Evolutionary conservation across 1,284 basidiomycete genomes (phyloP).

Genomic region (Microstroma glucosiphilum): DNA sequence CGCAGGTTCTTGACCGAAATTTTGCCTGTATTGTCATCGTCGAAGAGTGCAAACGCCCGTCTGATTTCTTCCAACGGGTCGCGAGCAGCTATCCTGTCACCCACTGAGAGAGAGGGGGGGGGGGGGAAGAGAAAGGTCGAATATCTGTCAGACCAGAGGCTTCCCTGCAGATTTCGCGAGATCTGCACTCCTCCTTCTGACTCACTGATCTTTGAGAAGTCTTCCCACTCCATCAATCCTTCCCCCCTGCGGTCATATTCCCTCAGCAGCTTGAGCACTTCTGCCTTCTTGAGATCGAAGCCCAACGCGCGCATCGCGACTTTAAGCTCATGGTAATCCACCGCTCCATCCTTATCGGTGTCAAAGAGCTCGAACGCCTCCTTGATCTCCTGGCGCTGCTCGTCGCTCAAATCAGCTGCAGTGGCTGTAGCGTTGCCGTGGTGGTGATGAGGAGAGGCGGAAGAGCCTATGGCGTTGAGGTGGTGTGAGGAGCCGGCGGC

Average conservation of each 20-base stretch:
- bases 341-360: conserved; percentile 89
- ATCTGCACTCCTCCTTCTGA: conserved; percentile 51
- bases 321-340: conserved; percentile 87
- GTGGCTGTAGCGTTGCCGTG: not conserved
- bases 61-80: conserved; percentile 96
- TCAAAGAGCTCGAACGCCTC: conserved; percentile 99
- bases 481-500: not conserved
- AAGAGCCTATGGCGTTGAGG: not conserved
- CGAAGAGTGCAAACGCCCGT: conserved; percentile 90
- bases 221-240: conserved; percentile 87
- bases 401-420: conserved; percentile 64
- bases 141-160: not conserved
- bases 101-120: conserved; percentile 61
- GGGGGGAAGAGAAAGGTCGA: not conserved
- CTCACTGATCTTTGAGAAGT: conserved; percentile 92
- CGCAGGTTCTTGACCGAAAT: conserved; percentile 85
- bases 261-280: conserved; percentile 87
- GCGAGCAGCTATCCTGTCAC: conserved; percentile 80
- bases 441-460: not conserved
- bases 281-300: conserved; percentile 96
- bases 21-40: conserved; percentile 91
- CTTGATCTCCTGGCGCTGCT: conserved; percentile 94
- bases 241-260: conserved; percentile 85
- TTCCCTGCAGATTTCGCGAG: too few species aligned
- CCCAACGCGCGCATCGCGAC: conserved; percentile 97